Conservation (phyloP, 495 filamentous ascomycete species). For the Lophiostoma macrostomum region DNA sequence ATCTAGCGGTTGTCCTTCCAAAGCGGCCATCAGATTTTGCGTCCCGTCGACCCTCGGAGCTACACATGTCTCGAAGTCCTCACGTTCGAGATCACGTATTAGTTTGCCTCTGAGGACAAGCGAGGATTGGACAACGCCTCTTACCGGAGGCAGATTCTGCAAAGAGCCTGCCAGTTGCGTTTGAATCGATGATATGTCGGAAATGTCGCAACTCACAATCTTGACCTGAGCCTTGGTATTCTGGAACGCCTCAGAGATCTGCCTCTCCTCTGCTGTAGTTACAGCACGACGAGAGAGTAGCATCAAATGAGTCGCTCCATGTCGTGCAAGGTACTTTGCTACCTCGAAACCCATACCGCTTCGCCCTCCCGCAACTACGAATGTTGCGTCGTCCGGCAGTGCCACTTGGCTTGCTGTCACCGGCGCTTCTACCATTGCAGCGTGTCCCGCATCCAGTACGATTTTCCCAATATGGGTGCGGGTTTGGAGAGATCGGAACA, state of each 20-base stretch:
- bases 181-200: neutral
- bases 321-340: too few species aligned
- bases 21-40: constrained; percentile 12
- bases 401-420: too few species aligned
- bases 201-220: neutral
- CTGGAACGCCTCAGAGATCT: neutral
- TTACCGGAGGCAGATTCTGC: neutral
- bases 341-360: too few species aligned
- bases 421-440: too few species aligned
- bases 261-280: neutral
- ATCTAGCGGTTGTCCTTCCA: neutral
- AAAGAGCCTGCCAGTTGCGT: neutral
- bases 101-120: constrained; percentile 8
- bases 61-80: neutral
- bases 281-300: neutral
- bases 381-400: too few species aligned
- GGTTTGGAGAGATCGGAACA: too few species aligned
- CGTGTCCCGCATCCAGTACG: too few species aligned
- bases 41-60: constrained; percentile 1
- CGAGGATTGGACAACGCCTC: neutral
- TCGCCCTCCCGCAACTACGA: too few species aligned
- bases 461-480: too few species aligned
- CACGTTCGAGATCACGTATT: neutral
- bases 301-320: too few species aligned
- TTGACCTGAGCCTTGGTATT: neutral